Evolutionary conservation across 2,329 filamentous ascomycete genomes (phyloP).

Genomic region (Pezicula rhizophila): DNA sequence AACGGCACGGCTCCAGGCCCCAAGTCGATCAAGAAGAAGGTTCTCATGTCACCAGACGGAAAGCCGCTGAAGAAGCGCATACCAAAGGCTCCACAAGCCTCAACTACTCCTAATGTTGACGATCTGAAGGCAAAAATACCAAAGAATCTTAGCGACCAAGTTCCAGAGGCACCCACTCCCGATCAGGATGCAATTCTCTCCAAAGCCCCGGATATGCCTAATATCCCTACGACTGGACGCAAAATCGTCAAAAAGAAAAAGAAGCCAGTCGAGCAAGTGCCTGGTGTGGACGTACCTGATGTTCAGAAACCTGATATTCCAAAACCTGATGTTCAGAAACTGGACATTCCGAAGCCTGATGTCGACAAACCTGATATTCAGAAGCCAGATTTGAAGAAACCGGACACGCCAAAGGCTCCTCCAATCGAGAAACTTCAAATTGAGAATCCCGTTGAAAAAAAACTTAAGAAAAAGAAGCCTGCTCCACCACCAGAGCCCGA

Average conservation of each 20-base stretch:
- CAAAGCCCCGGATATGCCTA: background rate
- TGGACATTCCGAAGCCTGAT: background rate
- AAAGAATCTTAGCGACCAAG: background rate
- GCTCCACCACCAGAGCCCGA: conserved; percentile 12
- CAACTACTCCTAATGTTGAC: background rate
- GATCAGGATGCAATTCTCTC: too few species aligned
- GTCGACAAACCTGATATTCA: too few species aligned
- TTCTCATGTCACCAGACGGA: conserved; percentile 8
- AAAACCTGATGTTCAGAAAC: background rate
- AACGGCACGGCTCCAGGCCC: conserved; percentile 1
- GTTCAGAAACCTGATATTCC: conserved; percentile 1
- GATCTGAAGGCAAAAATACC: background rate
- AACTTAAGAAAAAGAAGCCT: conserved; percentile 1
- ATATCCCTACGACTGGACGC: background rate
- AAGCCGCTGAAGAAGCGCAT: conserved; percentile 7
- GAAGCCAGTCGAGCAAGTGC: conserved; percentile 1
- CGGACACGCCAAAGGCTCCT: too few species aligned
- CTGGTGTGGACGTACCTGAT: background rate
- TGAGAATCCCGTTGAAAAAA: too few species aligned
- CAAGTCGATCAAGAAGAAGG: conserved; percentile 16
- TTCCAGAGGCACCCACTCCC: background rate
- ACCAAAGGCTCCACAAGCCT: conserved; percentile 4
- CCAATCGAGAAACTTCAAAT: too few species aligned
- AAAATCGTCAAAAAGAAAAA: conserved; percentile 10
- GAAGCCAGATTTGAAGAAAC: too few species aligned